Conservation (phyloP, 768 basidiomycete species). For the Mycena floridula region DNA sequence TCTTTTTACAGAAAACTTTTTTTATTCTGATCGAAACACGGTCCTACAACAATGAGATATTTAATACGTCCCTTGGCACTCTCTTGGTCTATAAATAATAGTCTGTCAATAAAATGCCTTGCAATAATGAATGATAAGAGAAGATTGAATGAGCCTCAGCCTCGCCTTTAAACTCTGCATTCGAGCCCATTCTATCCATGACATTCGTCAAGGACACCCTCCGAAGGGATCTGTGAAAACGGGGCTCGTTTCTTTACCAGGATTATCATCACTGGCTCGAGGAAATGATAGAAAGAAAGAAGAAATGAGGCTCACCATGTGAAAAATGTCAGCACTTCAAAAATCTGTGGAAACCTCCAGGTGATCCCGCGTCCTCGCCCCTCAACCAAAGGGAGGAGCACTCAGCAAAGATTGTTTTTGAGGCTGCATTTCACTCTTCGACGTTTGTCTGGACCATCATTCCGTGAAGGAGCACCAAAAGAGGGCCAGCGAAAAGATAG, state of each 20-base stretch:
- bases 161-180: conserved; percentile 85
- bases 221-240: conserved; percentile 23
- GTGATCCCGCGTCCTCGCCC: conserved; percentile 88
- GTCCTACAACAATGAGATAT: too few relatives aligned
- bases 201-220: conserved; percentile 19
- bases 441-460: conserved; percentile 88
- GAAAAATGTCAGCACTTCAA: conserved; percentile 7
- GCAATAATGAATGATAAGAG: too few relatives aligned
- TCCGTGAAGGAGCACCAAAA: conserved; percentile 38
- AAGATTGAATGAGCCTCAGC: too few relatives aligned
- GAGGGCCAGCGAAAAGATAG: conserved; percentile 55
- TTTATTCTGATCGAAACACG: too few relatives aligned
- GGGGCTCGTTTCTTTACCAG: conserved; percentile 89
- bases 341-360: conserved; percentile 67
- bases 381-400: conserved; percentile 87
- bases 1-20: too few relatives aligned
- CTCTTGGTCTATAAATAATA: too few relatives aligned
- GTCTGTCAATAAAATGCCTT: too few relatives aligned
- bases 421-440: conserved; percentile 58
- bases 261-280: conserved; percentile 67
- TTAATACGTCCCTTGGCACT: too few relatives aligned
- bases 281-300: conserved; percentile 9
- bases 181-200: conserved; percentile 54
- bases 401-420: conserved; percentile 94
- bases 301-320: conserved; percentile 22